Conservation (phyloP, 2,329 filamentous ascomycete species). For the Sarocladium strictum region DNA sequence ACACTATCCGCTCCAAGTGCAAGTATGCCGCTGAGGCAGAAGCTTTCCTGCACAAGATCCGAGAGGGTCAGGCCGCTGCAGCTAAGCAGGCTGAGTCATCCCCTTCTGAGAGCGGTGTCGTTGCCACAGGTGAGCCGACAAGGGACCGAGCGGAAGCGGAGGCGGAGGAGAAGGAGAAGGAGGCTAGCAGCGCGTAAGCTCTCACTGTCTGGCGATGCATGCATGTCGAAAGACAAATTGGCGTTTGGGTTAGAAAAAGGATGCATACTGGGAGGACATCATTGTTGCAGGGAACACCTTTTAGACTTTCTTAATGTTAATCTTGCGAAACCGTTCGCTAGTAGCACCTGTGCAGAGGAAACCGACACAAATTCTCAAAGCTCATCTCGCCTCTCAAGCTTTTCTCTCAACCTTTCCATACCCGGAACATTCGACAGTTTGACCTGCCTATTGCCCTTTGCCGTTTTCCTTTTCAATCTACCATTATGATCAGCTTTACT, state of each 20-base stretch:
- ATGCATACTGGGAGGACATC: neutral
- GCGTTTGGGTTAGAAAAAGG: neutral
- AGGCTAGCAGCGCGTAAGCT: neutral
- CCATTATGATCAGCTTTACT: neutral
- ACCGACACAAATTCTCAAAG: neutral
- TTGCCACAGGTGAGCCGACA: conserved; percentile 11
- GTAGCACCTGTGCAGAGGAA: too few species aligned
- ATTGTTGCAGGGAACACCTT: neutral
- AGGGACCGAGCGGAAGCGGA: neutral
- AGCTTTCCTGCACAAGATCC: conserved; percentile 46
- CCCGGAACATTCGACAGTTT: conserved; percentile 5
- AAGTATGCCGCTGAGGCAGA: conserved; percentile 65
- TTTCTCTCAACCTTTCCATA: neutral
- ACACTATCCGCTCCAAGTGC: conserved; percentile 56
- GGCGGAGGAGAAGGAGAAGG: neutral
- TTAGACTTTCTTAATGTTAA: neutral
- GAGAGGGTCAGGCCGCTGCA: conserved; percentile 22
- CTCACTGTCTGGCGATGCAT: neutral
- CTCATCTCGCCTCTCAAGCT: neutral
- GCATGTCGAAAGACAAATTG: conserved; percentile 4
- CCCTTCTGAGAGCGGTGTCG: neutral
- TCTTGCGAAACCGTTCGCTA: neutral
- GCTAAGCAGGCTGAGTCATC: conserved; percentile 21
- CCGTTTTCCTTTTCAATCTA: neutral
- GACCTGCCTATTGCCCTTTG: neutral